Evolutionary conservation across 2,329 filamentous ascomycete genomes (phyloP).

Genomic region (Rhytidhysteron rufulum): DNA sequence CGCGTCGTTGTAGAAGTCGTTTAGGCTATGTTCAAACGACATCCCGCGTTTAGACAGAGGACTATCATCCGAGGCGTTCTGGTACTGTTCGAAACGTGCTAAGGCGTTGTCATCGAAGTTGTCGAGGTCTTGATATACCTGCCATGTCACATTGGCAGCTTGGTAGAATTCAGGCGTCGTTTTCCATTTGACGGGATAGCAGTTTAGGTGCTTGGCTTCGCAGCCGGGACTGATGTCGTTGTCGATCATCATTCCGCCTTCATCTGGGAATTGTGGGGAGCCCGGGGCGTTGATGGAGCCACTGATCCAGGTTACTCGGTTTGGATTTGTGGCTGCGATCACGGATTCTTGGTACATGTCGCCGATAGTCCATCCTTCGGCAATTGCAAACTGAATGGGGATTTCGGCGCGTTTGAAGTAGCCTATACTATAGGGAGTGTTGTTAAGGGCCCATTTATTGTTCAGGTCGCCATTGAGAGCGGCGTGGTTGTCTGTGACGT

Average conservation of each 20-base stretch:
- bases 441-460: constrained; percentile 52
- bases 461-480: constrained; percentile 51
- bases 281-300: constrained; percentile 52
- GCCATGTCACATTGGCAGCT: constrained; percentile 48
- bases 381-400: constrained; percentile 54
- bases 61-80: constrained; percentile 40
- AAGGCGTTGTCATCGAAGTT: constrained; percentile 49
- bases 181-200: constrained; percentile 54
- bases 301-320: constrained; percentile 50
- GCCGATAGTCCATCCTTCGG: constrained; percentile 52
- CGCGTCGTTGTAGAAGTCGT: constrained; percentile 49
- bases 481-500: constrained; percentile 50
- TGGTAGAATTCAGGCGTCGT: constrained; percentile 50
- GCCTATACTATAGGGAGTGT: constrained; percentile 53
- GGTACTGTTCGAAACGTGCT: constrained; percentile 53
- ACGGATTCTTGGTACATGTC: constrained; percentile 57
- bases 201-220: constrained; percentile 44
- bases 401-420: constrained; percentile 51
- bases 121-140: constrained; percentile 25
- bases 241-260: constrained; percentile 49
- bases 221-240: constrained; percentile 47
- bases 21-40: constrained; percentile 42
- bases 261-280: constrained; percentile 37
- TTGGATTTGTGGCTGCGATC: constrained; percentile 52
- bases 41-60: constrained; percentile 46